Evolutionary conservation across 352 stramenopile genomes (phyloP).

Genomic region (Globisporangium paroecandrum): DNA sequence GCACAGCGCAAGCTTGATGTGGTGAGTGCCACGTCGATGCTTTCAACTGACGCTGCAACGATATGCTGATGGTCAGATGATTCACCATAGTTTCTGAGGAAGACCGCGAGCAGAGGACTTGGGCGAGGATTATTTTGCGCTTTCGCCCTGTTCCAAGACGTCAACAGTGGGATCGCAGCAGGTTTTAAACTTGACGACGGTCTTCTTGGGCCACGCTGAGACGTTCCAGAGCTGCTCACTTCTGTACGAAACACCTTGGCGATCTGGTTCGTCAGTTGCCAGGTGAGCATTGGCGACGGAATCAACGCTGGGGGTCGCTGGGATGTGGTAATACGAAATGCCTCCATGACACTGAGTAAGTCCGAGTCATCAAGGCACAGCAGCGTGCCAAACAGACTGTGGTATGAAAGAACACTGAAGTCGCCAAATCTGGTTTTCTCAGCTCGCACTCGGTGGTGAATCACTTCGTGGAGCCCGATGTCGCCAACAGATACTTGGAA

Average conservation of each 20-base stretch:
- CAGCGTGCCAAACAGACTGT: slow-evolving; percentile 41
- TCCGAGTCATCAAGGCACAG: slow-evolving; percentile 45
- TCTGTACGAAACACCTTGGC: slow-evolving; percentile 37
- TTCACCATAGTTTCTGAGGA: slow-evolving; percentile 53
- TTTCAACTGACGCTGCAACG: slow-evolving; percentile 45
- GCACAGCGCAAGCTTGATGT: slow-evolving; percentile 44
- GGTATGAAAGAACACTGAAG: slow-evolving; percentile 36
- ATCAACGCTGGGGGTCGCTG: slow-evolving; percentile 9
- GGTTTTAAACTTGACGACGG: background rate
- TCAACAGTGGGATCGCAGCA: slow-evolving; percentile 33
- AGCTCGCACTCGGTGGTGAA: slow-evolving; percentile 16
- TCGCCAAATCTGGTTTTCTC: slow-evolving; percentile 29
- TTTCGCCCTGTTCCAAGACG: slow-evolving; percentile 23
- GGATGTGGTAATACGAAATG: slow-evolving; percentile 12
- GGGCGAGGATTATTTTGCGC: slow-evolving; percentile 13
- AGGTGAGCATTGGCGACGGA: slow-evolving; percentile 43
- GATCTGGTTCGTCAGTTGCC: slow-evolving; percentile 48
- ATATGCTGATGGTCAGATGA: slow-evolving; percentile 21
- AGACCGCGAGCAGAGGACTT: slow-evolving; percentile 37
- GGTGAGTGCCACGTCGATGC: slow-evolving; percentile 39
- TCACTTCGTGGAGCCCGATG: slow-evolving; percentile 29
- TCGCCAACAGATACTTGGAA: slow-evolving; percentile 37
- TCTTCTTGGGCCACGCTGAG: background rate
- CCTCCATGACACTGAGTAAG: slow-evolving; percentile 26
- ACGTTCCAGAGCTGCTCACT: background rate